Percentiles rank a stretch among this genome's conserved stretches.
Conservation (phyloP, 2,329 filamentous ascomycete species). For the Stenocarpella maydis region DNA sequence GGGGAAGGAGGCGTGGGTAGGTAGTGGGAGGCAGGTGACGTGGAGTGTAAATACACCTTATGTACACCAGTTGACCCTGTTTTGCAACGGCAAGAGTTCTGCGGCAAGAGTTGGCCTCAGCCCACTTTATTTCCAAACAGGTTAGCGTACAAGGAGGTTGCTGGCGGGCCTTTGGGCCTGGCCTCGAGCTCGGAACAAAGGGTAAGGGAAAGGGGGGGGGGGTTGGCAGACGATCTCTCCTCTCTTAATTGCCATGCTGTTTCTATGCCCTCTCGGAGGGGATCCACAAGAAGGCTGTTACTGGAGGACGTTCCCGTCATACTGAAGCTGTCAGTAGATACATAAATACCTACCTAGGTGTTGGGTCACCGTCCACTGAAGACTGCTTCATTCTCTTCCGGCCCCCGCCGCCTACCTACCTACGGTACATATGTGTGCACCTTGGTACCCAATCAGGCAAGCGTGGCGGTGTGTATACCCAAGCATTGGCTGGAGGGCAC, state of each 20-base stretch:
- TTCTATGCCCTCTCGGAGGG: background rate
- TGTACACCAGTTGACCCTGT: too few species aligned
- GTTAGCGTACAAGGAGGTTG: background rate
- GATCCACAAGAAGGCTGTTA: background rate
- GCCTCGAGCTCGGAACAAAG: conserved; percentile 12
- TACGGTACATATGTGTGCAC: too few species aligned
- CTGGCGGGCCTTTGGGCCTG: background rate
- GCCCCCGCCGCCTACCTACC: too few species aligned
- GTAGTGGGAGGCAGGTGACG: background rate
- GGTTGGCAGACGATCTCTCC: too few species aligned
- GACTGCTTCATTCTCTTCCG: too few species aligned
- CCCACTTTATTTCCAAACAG: conserved; percentile 15
- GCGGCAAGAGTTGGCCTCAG: too few species aligned
- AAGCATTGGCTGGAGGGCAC: background rate
- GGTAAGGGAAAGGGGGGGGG: background rate
- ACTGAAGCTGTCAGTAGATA: too few species aligned
- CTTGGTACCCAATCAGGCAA: conserved; percentile 10
- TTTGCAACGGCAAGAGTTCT: too few species aligned
- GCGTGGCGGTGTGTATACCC: background rate
- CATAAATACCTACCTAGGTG: too few species aligned
- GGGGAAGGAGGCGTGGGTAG: conserved; percentile 31
- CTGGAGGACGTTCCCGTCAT: background rate
- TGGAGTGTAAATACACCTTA: conserved; percentile 9
- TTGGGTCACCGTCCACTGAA: too few species aligned
- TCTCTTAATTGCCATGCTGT: background rate